phyloP scores from a whole-genome alignment of 2,329 filamentous ascomycete species.

The Alternaria triticimaculans region DNA sequence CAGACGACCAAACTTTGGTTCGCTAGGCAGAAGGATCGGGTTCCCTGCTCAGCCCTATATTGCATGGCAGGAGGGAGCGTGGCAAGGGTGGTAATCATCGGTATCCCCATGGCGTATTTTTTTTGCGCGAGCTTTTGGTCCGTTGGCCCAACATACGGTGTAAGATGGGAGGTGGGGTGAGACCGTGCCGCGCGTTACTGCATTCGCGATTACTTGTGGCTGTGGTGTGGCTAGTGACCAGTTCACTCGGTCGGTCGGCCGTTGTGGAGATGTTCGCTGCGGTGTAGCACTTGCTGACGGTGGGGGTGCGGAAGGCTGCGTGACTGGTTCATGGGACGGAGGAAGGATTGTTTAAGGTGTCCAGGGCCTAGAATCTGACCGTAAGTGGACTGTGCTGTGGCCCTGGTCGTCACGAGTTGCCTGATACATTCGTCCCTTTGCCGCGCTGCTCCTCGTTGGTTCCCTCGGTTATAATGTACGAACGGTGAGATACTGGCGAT shows the following conservation, averaged over 20 bases:
- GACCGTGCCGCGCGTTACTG: not conserved
- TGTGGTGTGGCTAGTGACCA: not conserved
- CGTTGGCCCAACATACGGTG: not conserved
- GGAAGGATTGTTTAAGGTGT: not conserved
- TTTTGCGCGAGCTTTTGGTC: not conserved
- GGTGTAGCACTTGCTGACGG: not conserved
- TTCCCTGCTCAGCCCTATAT: slow-evolving; percentile 3
- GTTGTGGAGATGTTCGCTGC: not conserved
- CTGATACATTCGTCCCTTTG: not conserved
- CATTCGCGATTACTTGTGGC: not conserved
- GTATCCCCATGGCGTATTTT: not conserved
- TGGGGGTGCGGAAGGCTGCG: not conserved
- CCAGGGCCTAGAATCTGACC: not conserved
- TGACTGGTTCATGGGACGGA: not conserved
- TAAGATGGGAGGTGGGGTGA: not conserved
- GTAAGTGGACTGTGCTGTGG: not conserved
- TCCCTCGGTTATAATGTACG: not conserved
- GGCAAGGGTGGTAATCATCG: not conserved
- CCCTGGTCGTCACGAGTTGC: not conserved
- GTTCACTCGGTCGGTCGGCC: not conserved
- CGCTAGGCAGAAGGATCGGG: not conserved
- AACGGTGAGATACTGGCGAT: not conserved
- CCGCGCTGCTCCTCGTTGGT: not conserved
- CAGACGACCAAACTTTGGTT: not conserved
- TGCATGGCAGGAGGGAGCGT: not conserved